Base-by-base conservation (phyloP, 805 yeast genomes). In the Yarrowia sp. region DNA sequence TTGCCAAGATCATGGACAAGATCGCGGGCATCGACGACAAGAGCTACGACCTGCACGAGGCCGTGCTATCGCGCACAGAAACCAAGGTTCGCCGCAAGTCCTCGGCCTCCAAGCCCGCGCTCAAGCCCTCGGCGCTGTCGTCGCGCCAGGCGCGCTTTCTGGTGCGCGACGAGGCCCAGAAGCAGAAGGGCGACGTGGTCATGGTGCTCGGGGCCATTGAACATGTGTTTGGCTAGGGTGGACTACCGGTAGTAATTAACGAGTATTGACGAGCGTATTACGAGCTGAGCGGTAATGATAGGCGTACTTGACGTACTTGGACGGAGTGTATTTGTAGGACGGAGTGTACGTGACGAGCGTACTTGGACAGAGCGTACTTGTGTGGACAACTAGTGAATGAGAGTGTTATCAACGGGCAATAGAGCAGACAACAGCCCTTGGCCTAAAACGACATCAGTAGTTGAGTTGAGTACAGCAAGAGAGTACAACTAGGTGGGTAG, bases 1-100 rank as follows among this genome's bases (percentile, higher is more conserved):
- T 55, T 39, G 46, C 61, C 36, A 38, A 39, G n/a, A 39, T 55
- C 35, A 55, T 55, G 61, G 61, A 55, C 61, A 55, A 55, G 38
- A 55, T 55, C 18, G 61, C 47, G 10, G 61, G 61, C 22, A 39
- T 55, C 12, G 61, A 55, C 29, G 61, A 55, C 36, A 55, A 38
- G 47, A 13, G 27, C 25, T 53, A 36, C 21, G 61, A 55, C 6
- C 12, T 51, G 13, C 35, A 24, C 22, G 58, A 51, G 42, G 31
- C 58, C 0, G 42, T 51, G 6, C 6, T 24, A 13, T 24, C 41
- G 10, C 32, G 32, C 2, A 21, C 14, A 9, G 42, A 32, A 12
- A n/a, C 22, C 24, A n/a, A n/a, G 33, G 29, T 24, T n/a, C n/a
- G n/a, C n/a, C n/a, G n/a, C 42, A 33, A 51, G 42, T 13, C 8